Conservation (phyloP, 1,139 yeast species). For the Scheffersomyces stambukii region DNA sequence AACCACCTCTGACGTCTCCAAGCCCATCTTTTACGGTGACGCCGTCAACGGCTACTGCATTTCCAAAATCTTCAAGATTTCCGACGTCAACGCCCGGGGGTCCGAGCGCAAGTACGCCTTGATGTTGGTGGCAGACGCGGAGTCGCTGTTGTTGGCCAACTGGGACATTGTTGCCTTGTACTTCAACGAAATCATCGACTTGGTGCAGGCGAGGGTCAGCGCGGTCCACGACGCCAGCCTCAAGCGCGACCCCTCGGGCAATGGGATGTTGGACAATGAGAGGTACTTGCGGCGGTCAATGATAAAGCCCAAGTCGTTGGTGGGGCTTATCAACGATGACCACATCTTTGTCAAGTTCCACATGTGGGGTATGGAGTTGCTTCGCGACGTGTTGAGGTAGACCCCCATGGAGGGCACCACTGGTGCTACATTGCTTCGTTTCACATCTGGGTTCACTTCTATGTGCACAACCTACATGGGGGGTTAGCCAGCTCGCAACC, state of each 20-base stretch:
- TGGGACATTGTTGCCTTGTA: constrained; percentile 58
- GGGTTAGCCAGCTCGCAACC: not conserved
- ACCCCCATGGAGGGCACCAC: not conserved
- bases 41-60: constrained; percentile 64
- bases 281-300: constrained; percentile 50
- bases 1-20: constrained; percentile 58
- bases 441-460: not conserved
- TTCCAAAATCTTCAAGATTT: constrained; percentile 60
- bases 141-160: constrained; percentile 45
- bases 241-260: constrained; percentile 6
- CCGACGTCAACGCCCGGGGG: constrained; percentile 72
- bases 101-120: constrained; percentile 70
- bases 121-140: constrained; percentile 59
- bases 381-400: constrained; percentile 10
- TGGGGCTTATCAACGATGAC: constrained; percentile 57
- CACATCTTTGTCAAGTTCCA: constrained; percentile 62
- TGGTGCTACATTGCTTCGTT: not conserved
- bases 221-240: constrained; percentile 13
- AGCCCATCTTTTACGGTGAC: constrained; percentile 73
- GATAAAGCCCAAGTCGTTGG: constrained; percentile 53
- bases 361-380: constrained; percentile 56
- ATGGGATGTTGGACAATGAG: constrained; percentile 42
- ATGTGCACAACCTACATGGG: not conserved
- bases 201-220: constrained; percentile 44
- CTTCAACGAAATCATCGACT: constrained; percentile 46